phyloP scores from a whole-genome alignment of 2,329 filamentous ascomycete species.

The Seiridium cupressi region DNA sequence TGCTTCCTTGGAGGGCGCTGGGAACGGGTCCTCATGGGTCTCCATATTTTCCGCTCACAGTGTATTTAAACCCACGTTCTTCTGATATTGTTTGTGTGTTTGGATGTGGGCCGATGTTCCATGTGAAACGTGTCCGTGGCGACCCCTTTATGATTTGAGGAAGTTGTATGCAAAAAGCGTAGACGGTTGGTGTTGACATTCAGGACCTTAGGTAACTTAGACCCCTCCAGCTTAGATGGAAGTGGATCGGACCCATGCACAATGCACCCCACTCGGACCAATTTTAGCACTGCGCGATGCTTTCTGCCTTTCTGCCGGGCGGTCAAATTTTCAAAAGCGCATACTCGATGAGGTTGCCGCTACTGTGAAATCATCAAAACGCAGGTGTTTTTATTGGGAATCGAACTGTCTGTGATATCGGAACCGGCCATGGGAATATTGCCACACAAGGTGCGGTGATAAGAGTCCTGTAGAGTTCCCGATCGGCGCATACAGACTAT shows the following conservation, averaged over 20 bases:
- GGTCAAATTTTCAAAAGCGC: conserved; percentile 26
- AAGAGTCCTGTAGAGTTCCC: no score
- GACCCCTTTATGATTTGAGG: not conserved
- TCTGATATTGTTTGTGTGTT: not conserved
- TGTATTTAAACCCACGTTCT: no score
- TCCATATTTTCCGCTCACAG: conserved; percentile 32
- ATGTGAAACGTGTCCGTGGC: not conserved
- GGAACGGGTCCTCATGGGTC: conserved; percentile 59
- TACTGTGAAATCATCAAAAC: not conserved
- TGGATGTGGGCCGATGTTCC: no score
- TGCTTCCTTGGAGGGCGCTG: conserved; percentile 59
- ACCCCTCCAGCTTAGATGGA: not conserved
- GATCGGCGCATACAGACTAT: no score
- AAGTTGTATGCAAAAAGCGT: no score
- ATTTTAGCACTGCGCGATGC: not conserved
- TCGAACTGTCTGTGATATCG: no score
- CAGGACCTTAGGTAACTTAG: not conserved
- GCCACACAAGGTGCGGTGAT: no score
- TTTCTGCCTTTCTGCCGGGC: conserved; percentile 24
- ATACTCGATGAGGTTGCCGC: not conserved
- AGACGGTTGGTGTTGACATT: not conserved
- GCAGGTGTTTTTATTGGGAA: no score
- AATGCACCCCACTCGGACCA: not conserved
- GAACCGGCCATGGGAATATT: no score
- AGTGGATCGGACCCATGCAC: conserved; percentile 4